Percentiles rank a stretch among this genome's conserved stretches.
These are phyloP conservation scores for Stephania japonica DNA, from an alignment of 164 flowering plant genomes.

Conservation along the genomic window DNA sequence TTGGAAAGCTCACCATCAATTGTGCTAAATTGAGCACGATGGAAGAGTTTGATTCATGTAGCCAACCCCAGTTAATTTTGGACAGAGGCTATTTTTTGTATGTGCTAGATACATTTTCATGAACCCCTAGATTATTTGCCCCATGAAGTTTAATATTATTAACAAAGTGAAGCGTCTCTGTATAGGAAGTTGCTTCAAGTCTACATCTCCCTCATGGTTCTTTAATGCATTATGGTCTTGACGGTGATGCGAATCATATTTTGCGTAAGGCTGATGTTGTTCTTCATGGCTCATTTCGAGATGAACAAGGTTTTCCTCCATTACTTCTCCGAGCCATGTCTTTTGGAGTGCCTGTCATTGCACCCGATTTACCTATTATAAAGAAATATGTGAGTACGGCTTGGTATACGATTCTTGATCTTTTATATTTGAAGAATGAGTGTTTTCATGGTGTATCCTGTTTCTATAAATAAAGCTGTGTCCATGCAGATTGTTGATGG, in stretches of 20 bases:
- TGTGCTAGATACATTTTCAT: no score
- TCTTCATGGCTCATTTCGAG: constrained; percentile 80
- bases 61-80: no score
- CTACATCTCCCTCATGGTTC: constrained; percentile 63
- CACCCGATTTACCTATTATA: constrained; percentile 68
- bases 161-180: constrained; percentile 13
- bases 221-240: constrained; percentile 65
- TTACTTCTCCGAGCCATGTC: constrained; percentile 84
- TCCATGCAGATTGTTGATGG: constrained; percentile 70
- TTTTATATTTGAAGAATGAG: background rate
- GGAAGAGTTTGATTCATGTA: no score
- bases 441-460: background rate
- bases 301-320: constrained; percentile 85
- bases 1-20: no score
- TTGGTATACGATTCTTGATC: background rate
- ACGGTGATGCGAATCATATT: constrained; percentile 58
- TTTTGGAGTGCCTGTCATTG: constrained; percentile 67
- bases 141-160: background rate
- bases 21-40: no score
- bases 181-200: constrained; percentile 67
- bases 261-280: constrained; percentile 79
- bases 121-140: no score
- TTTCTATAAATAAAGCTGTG: constrained; percentile 2
- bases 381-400: constrained; percentile 64
- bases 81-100: no score